Evolutionary conservation across 352 stramenopile species (phyloP).

Genomic region (Phytophthora meadii): DNA sequence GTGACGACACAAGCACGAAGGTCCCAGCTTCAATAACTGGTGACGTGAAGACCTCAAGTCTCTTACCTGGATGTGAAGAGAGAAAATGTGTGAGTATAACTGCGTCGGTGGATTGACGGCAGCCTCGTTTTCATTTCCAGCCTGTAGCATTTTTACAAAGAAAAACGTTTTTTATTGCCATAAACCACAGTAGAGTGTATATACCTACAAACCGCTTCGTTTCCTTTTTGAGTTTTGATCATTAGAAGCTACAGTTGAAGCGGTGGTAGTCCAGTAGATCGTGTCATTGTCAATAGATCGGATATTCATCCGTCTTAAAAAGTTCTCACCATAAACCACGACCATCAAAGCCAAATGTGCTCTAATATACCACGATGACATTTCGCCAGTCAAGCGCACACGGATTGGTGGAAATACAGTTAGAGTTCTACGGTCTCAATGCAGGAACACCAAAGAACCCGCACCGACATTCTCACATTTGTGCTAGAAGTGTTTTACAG

Average conservation of each 20-base stretch:
- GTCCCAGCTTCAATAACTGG: conserved; percentile 23
- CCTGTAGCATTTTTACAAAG: conserved; percentile 47
- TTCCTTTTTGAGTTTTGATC: conserved; percentile 13
- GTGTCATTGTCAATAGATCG: conserved; percentile 16
- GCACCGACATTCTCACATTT: not conserved
- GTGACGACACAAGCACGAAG: conserved; percentile 33
- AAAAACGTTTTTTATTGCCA: conserved; percentile 43
- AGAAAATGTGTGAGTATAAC: conserved; percentile 51
- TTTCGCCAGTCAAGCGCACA: not conserved
- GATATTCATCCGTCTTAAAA: not conserved
- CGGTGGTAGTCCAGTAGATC: conserved; percentile 3
- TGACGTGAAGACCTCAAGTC: conserved; percentile 9
- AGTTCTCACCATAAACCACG: not conserved
- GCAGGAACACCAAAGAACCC: conserved; percentile 28
- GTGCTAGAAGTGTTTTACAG: not conserved
- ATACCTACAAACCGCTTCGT: conserved; percentile 6
- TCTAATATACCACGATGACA: not conserved
- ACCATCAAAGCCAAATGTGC: not conserved
- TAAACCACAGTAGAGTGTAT: conserved; percentile 27
- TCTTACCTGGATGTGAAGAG: conserved; percentile 37
- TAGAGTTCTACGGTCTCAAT: conserved; percentile 7
- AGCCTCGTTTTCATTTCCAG: conserved; percentile 41
- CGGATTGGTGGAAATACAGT: conserved; percentile 20
- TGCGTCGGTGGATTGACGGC: conserved; percentile 44
- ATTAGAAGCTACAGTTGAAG: conserved; percentile 4